These are phyloP conservation scores for Ramaria sp. DNA, from an alignment of 768 basidiomycete species.

Conservation along the genomic window DNA sequence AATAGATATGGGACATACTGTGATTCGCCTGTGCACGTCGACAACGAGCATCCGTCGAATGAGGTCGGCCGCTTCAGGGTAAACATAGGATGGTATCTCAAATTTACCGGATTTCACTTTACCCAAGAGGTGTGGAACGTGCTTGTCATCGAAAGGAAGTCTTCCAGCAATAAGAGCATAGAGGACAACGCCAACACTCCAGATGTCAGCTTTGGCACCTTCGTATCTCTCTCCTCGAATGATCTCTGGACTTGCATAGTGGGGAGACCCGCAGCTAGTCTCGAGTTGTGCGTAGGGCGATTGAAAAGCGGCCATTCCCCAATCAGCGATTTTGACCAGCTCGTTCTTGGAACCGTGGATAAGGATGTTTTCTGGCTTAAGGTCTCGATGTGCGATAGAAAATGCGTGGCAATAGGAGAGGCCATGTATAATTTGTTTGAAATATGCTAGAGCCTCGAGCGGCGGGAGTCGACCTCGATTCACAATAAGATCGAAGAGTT, in stretches of 20 bases:
- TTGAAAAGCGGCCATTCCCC: conserved; percentile 97
- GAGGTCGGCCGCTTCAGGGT: conserved; percentile 76
- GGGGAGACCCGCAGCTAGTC: conserved; percentile 93
- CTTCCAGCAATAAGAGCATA: conserved; percentile 83
- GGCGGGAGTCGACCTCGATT: conserved; percentile 74
- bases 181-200: conserved; percentile 93
- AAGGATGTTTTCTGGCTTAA: conserved; percentile 96
- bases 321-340: conserved; percentile 92
- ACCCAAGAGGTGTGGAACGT: conserved; percentile 59
- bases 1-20: conserved; percentile 30
- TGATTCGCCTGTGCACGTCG: conserved; percentile 68
- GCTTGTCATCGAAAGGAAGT: conserved; percentile 91
- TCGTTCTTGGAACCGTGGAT: conserved; percentile 74
- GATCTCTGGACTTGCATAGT: conserved; percentile 96
- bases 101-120: conserved; percentile 87
- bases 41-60: conserved; percentile 82
- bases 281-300: conserved; percentile 76
- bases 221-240: conserved; percentile 84
- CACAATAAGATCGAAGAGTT: conserved; percentile 93
- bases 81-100: conserved; percentile 71
- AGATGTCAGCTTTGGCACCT: conserved; percentile 87
- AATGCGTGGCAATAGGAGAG: conserved; percentile 96
- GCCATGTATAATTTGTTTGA: conserved; percentile 92
- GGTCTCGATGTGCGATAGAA: conserved; percentile 95
- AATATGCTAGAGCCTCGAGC: conserved; percentile 79